Base-by-base conservation (phyloP, 768 basidiomycete species). In the Lactarius psammicola region DNA sequence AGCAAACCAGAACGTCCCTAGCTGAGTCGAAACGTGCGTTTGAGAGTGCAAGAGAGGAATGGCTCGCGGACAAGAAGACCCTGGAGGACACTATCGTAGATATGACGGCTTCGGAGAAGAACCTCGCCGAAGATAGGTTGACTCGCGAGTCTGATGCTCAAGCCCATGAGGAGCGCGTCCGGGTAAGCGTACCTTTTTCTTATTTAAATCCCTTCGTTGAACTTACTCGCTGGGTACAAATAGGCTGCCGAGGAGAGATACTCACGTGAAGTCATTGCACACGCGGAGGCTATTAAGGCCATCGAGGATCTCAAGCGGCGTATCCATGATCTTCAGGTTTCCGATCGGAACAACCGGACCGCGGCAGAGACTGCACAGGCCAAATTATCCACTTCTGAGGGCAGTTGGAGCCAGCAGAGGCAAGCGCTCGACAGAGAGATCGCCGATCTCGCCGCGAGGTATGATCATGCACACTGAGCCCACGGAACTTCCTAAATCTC, bases 41-140 rank as follows among this genome's bases (percentile, higher is more conserved):
- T 56, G 92, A 94, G 62, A 75, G 76, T 3, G 90, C 94, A 70
- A 86, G 89, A 11, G 75, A 78, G 38, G 83, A 85, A 17, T 94
- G 91, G 87, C 75, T 80, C 5, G 85, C 80, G 59, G 94, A 95
- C 75, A 92, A 92, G 82, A 90, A 85, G 80, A 84, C 81, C 0
- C 80, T 95, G 42, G 92, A 95, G 71, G 90, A 87, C 68, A 87
- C 90, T 15, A 91, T 95, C 64, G 85, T 89, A 33, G 90, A 92
- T 66, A 82, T 95, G 76, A 88, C 83, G 62, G 85, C 85, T 2
- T 89, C 89, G 0, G 92, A 92, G 72, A 86, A 84, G 73, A 78
- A 80, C 68, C 84, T 82, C 0, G 86, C 87, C 71, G 87, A 75
- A 63, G 87, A 87, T 72, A 87, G 87, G 38, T 77, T 77, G 4